phyloP scores from a whole-genome alignment of 2,329 filamentous ascomycete species.

The Aspergillus costaricaensis region DNA sequence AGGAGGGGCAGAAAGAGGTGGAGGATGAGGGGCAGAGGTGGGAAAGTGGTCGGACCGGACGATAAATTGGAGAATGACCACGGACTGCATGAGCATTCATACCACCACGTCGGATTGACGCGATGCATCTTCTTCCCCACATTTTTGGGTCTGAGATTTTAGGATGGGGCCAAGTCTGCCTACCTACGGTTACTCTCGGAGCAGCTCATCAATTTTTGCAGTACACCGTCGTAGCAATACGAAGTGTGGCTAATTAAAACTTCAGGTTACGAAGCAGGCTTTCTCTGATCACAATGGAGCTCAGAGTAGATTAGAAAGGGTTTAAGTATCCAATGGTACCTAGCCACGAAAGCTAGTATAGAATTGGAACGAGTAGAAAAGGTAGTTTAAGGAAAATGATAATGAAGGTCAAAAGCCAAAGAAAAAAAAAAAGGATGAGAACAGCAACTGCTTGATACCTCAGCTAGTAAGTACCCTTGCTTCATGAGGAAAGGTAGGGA shows the following conservation, averaged over 20 bases:
- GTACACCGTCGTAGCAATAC: neutral
- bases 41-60: constrained; percentile 28
- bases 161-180: constrained; percentile 1
- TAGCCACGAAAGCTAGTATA: too few species aligned
- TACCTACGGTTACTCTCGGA: constrained; percentile 28
- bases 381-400: too few species aligned
- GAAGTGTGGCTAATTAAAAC: neutral
- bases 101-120: constrained; percentile 31
- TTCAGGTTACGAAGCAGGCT: neutral
- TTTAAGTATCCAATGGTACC: neutral
- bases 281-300: neutral
- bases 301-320: neutral
- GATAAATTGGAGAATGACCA: constrained; percentile 26
- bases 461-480: too few species aligned
- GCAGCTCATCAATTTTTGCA: neutral
- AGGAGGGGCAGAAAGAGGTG: constrained; percentile 19
- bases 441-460: too few species aligned
- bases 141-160: constrained; percentile 21
- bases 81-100: constrained; percentile 29
- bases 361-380: too few species aligned
- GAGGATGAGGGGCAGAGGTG: constrained; percentile 20
- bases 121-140: constrained; percentile 40
- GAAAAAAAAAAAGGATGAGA: neutral
- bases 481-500: neutral
- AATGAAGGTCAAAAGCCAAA: too few species aligned